Evolutionary conservation across 768 basidiomycete species (phyloP).

Genomic region (Macrolepiota albuminosa): DNA sequence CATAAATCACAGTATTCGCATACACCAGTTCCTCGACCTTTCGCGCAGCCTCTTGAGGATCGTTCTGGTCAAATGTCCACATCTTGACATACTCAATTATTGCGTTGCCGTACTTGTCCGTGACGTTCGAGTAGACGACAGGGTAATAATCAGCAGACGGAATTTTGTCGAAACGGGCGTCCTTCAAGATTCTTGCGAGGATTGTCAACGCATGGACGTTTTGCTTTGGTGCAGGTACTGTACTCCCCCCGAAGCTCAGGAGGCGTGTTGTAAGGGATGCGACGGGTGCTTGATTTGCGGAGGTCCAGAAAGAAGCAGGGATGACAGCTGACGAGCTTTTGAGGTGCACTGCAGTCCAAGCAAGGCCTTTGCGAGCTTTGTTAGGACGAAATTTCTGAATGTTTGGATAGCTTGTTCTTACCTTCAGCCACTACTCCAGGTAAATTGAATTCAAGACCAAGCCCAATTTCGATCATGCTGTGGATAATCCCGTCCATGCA

Average conservation of each 20-base stretch:
- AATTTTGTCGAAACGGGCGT: constrained; percentile 31
- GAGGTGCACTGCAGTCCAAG: constrained; percentile 47
- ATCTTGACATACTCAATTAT: constrained; percentile 36
- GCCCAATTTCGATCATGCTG: constrained; percentile 59
- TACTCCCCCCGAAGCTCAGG: background rate
- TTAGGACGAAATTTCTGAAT: background rate
- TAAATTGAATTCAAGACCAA: constrained; percentile 57
- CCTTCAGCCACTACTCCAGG: constrained; percentile 63
- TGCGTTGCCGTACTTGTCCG: constrained; percentile 31
- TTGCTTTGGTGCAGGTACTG: constrained; percentile 1
- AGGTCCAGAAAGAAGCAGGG: constrained; percentile 20
- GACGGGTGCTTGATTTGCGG: background rate
- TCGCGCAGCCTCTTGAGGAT: constrained; percentile 34
- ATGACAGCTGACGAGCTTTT: constrained; percentile 30
- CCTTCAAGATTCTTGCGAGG: constrained; percentile 49
- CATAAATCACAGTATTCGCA: constrained; percentile 51
- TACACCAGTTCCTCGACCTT: constrained; percentile 65
- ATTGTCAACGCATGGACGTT: constrained; percentile 45
- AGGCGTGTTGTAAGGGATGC: constrained; percentile 9
- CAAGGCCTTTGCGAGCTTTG: constrained; percentile 40
- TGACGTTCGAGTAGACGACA: constrained; percentile 27
- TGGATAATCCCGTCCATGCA: constrained; percentile 56
- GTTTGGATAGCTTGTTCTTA: constrained; percentile 15
- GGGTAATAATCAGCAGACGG: constrained; percentile 9
- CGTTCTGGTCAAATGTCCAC: constrained; percentile 37